Evolutionary conservation across 176 grass and related monocot species (phyloP).

Genomic region (Carex parvula): DNA sequence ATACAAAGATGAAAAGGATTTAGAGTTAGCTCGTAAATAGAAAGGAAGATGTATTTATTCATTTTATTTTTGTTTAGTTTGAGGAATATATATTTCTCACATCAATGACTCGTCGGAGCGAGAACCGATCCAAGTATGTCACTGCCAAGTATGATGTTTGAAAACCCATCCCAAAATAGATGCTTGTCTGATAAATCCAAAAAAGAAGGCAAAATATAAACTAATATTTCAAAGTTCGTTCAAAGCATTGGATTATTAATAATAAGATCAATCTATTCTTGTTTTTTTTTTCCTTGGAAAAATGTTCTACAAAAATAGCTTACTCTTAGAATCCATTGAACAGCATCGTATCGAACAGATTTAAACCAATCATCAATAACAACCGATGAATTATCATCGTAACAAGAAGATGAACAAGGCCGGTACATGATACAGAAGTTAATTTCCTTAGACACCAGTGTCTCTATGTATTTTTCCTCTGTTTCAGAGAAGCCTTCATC

Average conservation of each 20-base stretch:
- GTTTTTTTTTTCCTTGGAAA: neutral
- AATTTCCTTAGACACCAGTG: conserved; percentile 65
- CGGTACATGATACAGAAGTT: conserved; percentile 33
- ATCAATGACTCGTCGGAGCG: conserved; percentile 48
- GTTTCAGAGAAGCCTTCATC: conserved; percentile 20
- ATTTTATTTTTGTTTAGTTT: neutral
- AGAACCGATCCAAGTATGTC: conserved; percentile 86
- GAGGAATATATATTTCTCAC: conserved; percentile 35
- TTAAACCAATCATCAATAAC: conserved; percentile 45
- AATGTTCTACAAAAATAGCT: neutral
- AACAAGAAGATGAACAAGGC: neutral
- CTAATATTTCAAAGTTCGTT: too few species aligned
- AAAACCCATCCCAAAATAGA: conserved; percentile 56
- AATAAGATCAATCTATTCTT: conserved; percentile 18
- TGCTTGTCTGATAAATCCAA: conserved; percentile 46
- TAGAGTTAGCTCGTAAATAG: neutral
- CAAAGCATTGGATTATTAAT: neutral
- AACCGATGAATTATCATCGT: conserved; percentile 15
- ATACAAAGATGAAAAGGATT: conserved; percentile 16
- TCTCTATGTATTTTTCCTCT: conserved; percentile 58
- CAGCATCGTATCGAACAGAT: conserved; percentile 34
- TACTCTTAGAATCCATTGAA: conserved; percentile 74
- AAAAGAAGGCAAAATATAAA: conserved; percentile 11
- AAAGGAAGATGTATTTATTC: neutral
- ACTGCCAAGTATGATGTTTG: conserved; percentile 72